Evolutionary conservation across 2,329 filamentous ascomycete genomes (phyloP), one percentile per base, ranked within the genome.

Genomic region (Microdochium bolleyi): DNA sequence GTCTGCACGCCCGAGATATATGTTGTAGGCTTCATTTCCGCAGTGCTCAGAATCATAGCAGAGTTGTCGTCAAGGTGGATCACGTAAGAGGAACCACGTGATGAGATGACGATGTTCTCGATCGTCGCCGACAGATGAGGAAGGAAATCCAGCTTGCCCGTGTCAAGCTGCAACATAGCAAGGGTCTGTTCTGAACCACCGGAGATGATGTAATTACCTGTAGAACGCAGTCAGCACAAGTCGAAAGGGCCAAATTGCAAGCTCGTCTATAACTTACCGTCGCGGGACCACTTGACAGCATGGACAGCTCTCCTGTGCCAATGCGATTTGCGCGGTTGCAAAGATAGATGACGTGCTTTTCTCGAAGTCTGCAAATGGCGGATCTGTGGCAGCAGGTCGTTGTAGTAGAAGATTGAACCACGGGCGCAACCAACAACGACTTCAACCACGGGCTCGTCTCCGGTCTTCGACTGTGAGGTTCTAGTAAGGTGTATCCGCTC

Each of bases 151-250:
- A 83, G 84, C 65, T 86, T 86, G 57, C 85, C 85, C 0, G 92
- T 96, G 59, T 95, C 89, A 53, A 96, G 76, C 70, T 99, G 94
- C 92, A 92, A 97, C 30, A 96, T 74, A 9, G 96, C 89, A 44
- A 99, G 76, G 21, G 90, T 88, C 8, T 90, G 92, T 70, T 99
- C 94, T 22, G 84, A 83, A 30, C 94, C 94, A 64, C 94, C 94
- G 53, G 94, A 97, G 51, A 99, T 85, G 54, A 99, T 72, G 67
- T 99, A 99, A 65, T 96, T 91, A 50, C 89, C 89, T 94, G 59
- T 7, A 21, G 41, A 1, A 19, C 30, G 22, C 24, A 37, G 53
- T 64, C 56, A 64, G 61, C 48, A 34, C 16, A 24, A 22, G 24
- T 37, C 9, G 1, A 37, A 3, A 51, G 3, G 32, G 34, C 3